Evolutionary conservation across 192 early-diverging fungal genomes (phyloP), one percentile per base, ranked within the genome.

Genomic region (Spizellomyces punctatus): DNA sequence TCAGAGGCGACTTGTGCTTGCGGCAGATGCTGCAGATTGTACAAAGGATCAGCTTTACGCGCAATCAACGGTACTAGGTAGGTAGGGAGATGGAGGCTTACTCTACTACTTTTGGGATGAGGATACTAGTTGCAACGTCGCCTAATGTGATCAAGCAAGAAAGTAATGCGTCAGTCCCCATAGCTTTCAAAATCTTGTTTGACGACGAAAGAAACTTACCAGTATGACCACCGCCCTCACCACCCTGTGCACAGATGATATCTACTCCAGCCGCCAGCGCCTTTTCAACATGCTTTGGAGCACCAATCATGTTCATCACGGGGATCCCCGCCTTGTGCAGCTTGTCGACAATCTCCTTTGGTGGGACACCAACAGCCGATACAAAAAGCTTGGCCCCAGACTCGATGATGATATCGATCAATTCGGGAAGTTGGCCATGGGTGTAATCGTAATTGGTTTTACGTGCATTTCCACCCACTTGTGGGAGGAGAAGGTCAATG

Each of bases 361-460:
- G 79, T 10, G 81, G 81, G n/a, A 83, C 81, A 36, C 81, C 81
- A 27, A 83, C 74, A 48, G 81, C 81, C 22, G 63, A 77, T 12
- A 83, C 80, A 71, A 83, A 83, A 14, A 83, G 71, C 46, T 81
- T 83, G 27, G 73, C 74, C 48, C 73, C 69, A 21, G 66, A 64
- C 41, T 66, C 46, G 64, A 79, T 77, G 59, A 83, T 79, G 56
- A 83, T 69, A 64, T 82, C 76, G 61, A 83, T 81, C 21, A 83
- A 69, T 57, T 81, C 81, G 8, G 81, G 81, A 21, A 83, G 77
- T 41, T 80, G 50, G 9, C 81, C 81, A n/a, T 82, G 58, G 46
- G 79, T 82, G 74, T 79, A 82, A 75, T 82, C 81, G 58, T 82
- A 79, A 72, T 83, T 83, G 22, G 81, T 83, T 68, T 80, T 80